Evolutionary conservation across 2,329 filamentous ascomycete genomes (phyloP), one percentile per base, ranked within the genome.

Genomic region (Fusarium sp.): DNA sequence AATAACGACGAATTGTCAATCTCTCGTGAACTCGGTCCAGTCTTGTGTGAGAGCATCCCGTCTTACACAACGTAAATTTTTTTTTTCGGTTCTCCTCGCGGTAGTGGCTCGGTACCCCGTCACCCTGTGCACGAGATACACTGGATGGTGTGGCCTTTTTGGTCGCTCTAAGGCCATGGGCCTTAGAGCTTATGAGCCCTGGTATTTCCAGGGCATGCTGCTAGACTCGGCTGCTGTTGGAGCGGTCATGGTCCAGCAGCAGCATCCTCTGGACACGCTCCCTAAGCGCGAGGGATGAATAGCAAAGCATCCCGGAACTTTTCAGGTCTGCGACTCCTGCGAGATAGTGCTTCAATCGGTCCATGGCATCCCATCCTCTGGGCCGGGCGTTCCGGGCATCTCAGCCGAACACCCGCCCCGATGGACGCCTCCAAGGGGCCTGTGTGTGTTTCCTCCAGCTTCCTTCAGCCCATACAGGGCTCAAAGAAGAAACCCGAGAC

Each of bases 361-460:
- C 14, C n/a, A 16, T 29, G 13, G 11, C 40, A 16, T 29, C 33
- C 10, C 29, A 23, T 29, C 23, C 34, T 20, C 9, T 10, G 40
- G 53, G 9, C 33, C 18, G 29, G 29, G 38, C 49, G 29, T 62
- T 55, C 33, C 42, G 46, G 25, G 33, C 31, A 27, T 59, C 31
- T 58, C 56, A 62, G 54, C 57, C 23, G 34, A 33, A 38, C 18
- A 11, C 23, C 42, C 36, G 38, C 29, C n/a, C 38, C 18, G 27
- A 44, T 42, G 55, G 29, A 40, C 29, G 40, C 16, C 33, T 44
- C 44, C 42, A 9, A 34, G 18, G 25, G 58, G 34, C 33, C 44
- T 34, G 57, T 51, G 31, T 20, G 20, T 65, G 31, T 49, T 49
- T 62, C 66, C 55, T 64, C 57, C 61, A 51, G 51, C 31, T 49